Evolutionary conservation across 2,329 filamentous ascomycete species (phyloP).

Genomic region (Fusarium equiseti): DNA sequence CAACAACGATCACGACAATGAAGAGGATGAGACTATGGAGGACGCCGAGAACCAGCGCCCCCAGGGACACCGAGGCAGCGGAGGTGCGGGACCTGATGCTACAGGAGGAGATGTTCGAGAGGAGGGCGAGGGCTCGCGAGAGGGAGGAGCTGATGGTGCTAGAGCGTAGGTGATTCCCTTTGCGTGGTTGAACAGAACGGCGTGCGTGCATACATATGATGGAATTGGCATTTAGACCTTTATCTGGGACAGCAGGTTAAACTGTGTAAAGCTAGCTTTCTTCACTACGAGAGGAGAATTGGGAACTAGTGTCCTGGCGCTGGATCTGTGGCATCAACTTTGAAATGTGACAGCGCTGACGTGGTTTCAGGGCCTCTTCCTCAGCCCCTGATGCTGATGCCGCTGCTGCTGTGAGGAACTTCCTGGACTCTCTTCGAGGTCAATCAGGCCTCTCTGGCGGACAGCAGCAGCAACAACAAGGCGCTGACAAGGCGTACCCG

Average conservation of each 20-base stretch:
- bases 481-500: constrained; percentile 75
- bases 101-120: constrained; percentile 92
- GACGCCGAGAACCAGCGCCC: constrained; percentile 76
- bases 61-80: constrained; percentile 71
- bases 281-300: constrained; percentile 48
- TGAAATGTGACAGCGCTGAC: constrained; percentile 58
- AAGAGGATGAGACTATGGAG: constrained; percentile 64
- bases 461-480: constrained; percentile 48
- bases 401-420: constrained; percentile 84
- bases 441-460: constrained; percentile 57
- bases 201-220: constrained; percentile 38
- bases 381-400: constrained; percentile 78
- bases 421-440: constrained; percentile 83
- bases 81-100: constrained; percentile 86
- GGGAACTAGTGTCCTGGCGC: constrained; percentile 46
- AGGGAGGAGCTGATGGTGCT: constrained; percentile 95
- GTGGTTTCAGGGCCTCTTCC: constrained; percentile 67
- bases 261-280: constrained; percentile 52
- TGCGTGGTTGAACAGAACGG: constrained; percentile 47
- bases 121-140: constrained; percentile 88
- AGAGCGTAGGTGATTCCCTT: constrained; percentile 90
- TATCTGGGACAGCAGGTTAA: constrained; percentile 44
- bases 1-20: constrained; percentile 62
- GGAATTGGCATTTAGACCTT: constrained; percentile 40
- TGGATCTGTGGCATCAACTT: constrained; percentile 39